Conservation (phyloP, 257 asterid species). For the Ilex aquifolium region DNA sequence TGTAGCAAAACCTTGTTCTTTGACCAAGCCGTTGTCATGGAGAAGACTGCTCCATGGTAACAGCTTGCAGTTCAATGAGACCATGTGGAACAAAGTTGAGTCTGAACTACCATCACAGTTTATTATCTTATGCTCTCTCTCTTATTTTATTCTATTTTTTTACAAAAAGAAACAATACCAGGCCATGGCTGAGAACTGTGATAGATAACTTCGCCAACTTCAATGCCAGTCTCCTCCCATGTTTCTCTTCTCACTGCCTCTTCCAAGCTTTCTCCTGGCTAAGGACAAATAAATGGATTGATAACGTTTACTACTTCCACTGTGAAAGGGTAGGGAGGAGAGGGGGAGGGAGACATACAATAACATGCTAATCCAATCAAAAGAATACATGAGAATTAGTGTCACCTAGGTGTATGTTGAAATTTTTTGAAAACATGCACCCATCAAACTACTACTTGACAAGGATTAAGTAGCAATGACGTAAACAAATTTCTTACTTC, state of each 20-base stretch:
- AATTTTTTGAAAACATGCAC: neutral
- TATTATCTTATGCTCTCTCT: no score
- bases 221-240: slow-evolving; percentile 91
- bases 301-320: neutral
- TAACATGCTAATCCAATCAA: no score
- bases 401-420: no score
- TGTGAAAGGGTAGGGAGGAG: neutral
- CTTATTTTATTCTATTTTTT: no score
- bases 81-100: no score
- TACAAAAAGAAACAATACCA: slow-evolving; percentile 29
- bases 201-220: slow-evolving; percentile 89
- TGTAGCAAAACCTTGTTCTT: no score
- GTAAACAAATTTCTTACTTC: neutral
- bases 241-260: slow-evolving; percentile 99
- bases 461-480: neutral
- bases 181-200: slow-evolving; percentile 99
- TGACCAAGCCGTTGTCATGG: no score
- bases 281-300: slow-evolving; percentile 9
- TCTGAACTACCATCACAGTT: no score
- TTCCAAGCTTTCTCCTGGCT: slow-evolving; percentile 97
- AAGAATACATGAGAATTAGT: no score
- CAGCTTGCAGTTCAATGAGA: no score
- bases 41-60: no score
- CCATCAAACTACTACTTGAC: neutral
- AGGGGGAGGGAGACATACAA: neutral